Evolutionary conservation across 805 yeast species (phyloP), one percentile per base, ranked within the genome.

Genomic region (Ogataea parapolymorpha): DNA sequence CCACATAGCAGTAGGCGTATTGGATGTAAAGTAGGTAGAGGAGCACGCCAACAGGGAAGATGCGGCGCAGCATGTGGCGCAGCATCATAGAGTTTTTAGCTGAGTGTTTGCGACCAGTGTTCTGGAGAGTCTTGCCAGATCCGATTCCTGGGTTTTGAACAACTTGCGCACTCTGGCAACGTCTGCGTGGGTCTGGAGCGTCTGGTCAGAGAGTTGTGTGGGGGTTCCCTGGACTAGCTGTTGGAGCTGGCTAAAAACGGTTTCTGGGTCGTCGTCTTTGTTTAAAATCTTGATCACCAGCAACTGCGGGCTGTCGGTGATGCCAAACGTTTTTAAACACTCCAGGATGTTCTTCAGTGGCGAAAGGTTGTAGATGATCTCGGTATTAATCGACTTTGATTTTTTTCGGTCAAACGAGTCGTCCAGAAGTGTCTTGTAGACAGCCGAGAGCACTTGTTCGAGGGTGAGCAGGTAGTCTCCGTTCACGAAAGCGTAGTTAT

Each of bases 301-400:
- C 6, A 85, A 42, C 18, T 68, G 65, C 0, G 54, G 55, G 3
- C 77, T 61, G 3, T 66, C 63, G 38, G 78, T 75, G 13, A 86
- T 70, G 9, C 95, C 95, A 62, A 85, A 84, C 51, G 75, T 70
- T 48, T 72, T 76, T 47, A 86, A 67, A 1, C 88, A 82, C 44
- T 86, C 93, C 67, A 77, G 72, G 28, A 82, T 80, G 55, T 83
- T 85, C 50, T 79, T 80, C 6, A 78, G 72, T 2, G 91, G 87
- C 1, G 89, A 77, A 44, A 87, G 64, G 43, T 80, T 75, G 54
- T 81, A 75, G 17, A 85, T 74, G 28, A 83, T 68, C 54, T 87
- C 95, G 0, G 93, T 80, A 55, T 85, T 84, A 24, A 86, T 51
- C 1, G 80, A 72, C 49, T 74, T 79, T 8, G 95, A 81, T 49